Percentiles rank a stretch among this genome's conserved stretches.
Conservation (phyloP, 139 green algal genomes). For the Closterium sp. region DNA sequence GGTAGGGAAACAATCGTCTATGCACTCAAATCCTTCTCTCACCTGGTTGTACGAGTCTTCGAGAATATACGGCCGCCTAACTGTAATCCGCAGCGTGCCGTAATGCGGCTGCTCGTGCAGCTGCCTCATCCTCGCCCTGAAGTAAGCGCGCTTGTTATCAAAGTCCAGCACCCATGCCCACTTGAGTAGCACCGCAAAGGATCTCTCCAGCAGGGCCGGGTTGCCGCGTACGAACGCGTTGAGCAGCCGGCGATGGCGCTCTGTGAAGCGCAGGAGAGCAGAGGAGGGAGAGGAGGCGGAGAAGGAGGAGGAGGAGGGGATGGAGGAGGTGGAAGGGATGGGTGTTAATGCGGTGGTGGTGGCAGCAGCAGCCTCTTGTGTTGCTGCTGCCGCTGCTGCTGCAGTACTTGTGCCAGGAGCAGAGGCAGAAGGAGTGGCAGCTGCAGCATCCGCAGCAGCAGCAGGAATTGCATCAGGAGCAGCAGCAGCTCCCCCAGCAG, state of each 20-base stretch:
- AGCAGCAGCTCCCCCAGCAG: constrained; percentile 17
- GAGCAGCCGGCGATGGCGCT: constrained; percentile 81
- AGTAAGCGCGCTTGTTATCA: constrained; percentile 94
- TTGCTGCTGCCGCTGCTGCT: not conserved
- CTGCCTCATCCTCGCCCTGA: constrained; percentile 59
- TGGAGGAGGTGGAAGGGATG: constrained; percentile 2
- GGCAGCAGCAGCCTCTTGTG: not conserved
- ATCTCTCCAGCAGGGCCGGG: constrained; percentile 75
- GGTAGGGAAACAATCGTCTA: too few species aligned
- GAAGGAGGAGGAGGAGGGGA: not conserved
- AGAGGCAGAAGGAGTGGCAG: constrained; percentile 2
- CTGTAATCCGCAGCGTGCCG: constrained; percentile 66
- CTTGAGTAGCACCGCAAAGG: constrained; percentile 74
- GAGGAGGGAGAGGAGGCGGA: not conserved
- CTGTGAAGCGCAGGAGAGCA: constrained; percentile 47
- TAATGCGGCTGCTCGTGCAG: constrained; percentile 48
- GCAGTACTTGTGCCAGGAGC: not conserved
- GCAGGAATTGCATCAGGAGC: not conserved
- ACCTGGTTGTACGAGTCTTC: constrained; percentile 91
- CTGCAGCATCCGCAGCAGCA: not conserved
- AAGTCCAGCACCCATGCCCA: constrained; percentile 90
- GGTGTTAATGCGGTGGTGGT: not conserved
- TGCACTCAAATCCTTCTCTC: not conserved
- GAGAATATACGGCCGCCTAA: constrained; percentile 87
- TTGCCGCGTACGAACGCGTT: constrained; percentile 84